A percentile compares a stretch with the other conserved stretches of the same genome.
Conservation (phyloP, 352 stramenopile species). For the Globisporangium radiosum region DNA sequence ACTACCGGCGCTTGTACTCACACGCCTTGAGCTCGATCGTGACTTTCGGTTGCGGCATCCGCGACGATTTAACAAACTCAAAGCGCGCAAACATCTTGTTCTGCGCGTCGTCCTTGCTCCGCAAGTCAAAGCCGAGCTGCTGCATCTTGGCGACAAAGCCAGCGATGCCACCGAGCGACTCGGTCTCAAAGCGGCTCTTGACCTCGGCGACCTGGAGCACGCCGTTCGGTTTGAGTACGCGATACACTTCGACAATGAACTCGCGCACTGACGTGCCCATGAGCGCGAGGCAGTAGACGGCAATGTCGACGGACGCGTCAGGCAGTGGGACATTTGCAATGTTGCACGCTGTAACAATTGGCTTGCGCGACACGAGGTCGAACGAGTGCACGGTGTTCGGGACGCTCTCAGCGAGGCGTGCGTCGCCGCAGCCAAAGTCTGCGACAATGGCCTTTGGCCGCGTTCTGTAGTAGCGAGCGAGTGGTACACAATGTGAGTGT, state of each 20-base stretch:
- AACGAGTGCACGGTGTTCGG: conserved; percentile 95
- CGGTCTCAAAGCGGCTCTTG: conserved; percentile 78
- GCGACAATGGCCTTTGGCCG: conserved; percentile 81
- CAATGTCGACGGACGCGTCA: conserved; percentile 90
- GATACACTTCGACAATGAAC: conserved; percentile 94
- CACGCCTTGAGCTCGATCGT: conserved; percentile 76
- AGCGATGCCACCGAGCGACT: conserved; percentile 51
- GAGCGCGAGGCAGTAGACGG: conserved; percentile 96
- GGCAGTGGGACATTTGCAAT: conserved; percentile 92
- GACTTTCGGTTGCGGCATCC: conserved; percentile 38
- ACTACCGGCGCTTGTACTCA: conserved; percentile 80
- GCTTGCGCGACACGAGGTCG: conserved; percentile 93
- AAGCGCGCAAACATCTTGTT: conserved; percentile 88
- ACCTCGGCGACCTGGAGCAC: conserved; percentile 85
- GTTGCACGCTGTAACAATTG: conserved; percentile 94
- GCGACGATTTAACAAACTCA: conserved; percentile 64
- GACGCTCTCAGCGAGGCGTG: conserved; percentile 88
- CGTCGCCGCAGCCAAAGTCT: conserved; percentile 99
- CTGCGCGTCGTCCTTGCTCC: conserved; percentile 58
- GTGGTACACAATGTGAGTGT: background rate
- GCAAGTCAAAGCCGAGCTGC: conserved; percentile 62
- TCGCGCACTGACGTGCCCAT: conserved; percentile 98
- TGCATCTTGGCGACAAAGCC: conserved; percentile 57
- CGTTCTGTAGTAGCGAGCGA: conserved; percentile 22
- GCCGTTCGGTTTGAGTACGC: conserved; percentile 92